Conservation (phyloP, 148 eudicot species). For the Amaranthus hypochondriacus region DNA sequence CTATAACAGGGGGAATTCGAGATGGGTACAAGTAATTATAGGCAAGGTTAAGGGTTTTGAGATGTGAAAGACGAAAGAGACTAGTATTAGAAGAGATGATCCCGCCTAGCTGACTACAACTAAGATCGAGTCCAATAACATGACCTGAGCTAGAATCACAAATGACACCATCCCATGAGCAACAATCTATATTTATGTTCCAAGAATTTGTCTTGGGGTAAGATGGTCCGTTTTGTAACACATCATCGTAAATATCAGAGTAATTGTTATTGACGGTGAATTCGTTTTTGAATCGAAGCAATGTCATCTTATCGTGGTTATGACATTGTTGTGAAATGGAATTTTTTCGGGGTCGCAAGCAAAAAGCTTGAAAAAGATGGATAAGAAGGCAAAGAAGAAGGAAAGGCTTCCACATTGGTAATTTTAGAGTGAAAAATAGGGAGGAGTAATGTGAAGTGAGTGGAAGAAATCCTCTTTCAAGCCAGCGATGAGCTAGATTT, state of each 20-base stretch:
- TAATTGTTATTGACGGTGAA: background rate
- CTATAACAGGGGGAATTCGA: background rate
- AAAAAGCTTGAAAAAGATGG: too few species aligned
- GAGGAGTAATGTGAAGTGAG: too few species aligned
- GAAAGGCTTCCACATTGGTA: too few species aligned
- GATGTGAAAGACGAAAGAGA: background rate
- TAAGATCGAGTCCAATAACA: constrained; percentile 15
- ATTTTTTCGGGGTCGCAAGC: background rate
- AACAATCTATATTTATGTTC: constrained; percentile 30
- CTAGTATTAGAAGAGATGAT: background rate
- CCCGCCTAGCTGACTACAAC: background rate
- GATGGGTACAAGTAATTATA: constrained; percentile 22
- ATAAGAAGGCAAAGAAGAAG: too few species aligned
- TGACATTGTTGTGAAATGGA: constrained; percentile 6
- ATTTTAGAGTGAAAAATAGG: too few species aligned
- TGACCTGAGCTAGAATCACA: constrained; percentile 23
- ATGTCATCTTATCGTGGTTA: background rate
- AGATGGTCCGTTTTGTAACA: background rate
- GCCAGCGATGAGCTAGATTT: too few species aligned
- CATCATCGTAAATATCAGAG: background rate
- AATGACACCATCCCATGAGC: constrained; percentile 34
- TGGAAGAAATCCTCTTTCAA: too few species aligned
- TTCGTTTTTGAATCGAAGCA: constrained; percentile 10
- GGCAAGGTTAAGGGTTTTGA: constrained; percentile 24
- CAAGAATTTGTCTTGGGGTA: constrained; percentile 19